Evolutionary conservation across 2,329 filamentous ascomycete species (phyloP).

Genomic region (Aspergillus nomiae): DNA sequence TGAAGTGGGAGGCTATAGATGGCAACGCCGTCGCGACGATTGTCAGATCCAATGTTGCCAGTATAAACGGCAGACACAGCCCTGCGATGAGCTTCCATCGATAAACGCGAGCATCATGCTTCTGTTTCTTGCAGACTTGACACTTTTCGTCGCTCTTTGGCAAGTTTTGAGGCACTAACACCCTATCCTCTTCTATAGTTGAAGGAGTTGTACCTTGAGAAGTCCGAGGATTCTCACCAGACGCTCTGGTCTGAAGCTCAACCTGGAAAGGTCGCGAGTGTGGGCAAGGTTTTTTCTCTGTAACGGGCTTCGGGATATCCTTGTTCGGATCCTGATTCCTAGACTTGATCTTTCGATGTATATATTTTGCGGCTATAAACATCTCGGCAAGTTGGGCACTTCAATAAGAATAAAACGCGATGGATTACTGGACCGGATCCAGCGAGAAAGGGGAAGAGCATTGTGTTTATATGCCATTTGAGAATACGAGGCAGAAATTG

Average conservation of each 20-base stretch:
- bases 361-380: slow-evolving; percentile 4
- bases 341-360: background rate
- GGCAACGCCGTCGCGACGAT: slow-evolving; percentile 64
- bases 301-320: background rate
- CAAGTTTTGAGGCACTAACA: background rate
- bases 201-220: background rate
- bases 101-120: slow-evolving; percentile 44
- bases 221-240: background rate
- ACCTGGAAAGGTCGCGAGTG: slow-evolving; percentile 3
- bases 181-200: background rate
- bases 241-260: background rate
- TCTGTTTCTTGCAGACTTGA: slow-evolving; percentile 33
- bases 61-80: slow-evolving; percentile 61
- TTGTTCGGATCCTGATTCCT: background rate
- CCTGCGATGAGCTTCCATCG: slow-evolving; percentile 63
- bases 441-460: background rate
- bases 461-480: background rate
- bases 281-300: slow-evolving; percentile 12
- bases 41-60: slow-evolving; percentile 66
- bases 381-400: background rate
- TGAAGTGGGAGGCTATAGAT: slow-evolving; percentile 66
- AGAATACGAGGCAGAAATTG: background rate
- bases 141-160: slow-evolving; percentile 8
- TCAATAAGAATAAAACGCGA: background rate
- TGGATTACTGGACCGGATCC: background rate